Percentiles rank a stretch among this genome's conserved stretches.
Conservation (phyloP, 768 basidiomycete species). For the Podaxis sp. region DNA sequence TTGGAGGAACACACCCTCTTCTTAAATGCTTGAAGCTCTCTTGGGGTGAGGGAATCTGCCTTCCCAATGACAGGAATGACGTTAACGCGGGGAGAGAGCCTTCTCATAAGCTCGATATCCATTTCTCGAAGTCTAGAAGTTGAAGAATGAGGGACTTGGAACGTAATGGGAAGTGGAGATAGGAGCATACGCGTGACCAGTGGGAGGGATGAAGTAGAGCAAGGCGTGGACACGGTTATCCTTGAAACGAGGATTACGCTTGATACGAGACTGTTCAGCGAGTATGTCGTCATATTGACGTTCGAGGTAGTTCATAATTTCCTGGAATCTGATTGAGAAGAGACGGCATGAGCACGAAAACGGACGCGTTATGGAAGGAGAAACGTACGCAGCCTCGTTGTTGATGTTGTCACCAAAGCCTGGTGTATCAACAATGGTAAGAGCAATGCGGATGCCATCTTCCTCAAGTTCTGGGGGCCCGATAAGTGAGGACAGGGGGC, state of each 20-base stretch:
- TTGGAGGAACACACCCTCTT: constrained; percentile 50
- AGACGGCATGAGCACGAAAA: background rate
- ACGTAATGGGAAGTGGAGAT: constrained; percentile 2
- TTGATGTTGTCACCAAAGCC: constrained; percentile 92
- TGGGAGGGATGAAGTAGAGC: constrained; percentile 89
- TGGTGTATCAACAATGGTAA: constrained; percentile 91
- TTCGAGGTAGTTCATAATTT: constrained; percentile 85
- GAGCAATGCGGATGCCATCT: constrained; percentile 85
- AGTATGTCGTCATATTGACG: constrained; percentile 93
- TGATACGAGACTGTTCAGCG: constrained; percentile 85
- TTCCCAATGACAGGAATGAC: constrained; percentile 92
- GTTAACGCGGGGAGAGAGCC: constrained; percentile 87
- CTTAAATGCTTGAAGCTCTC: constrained; percentile 83
- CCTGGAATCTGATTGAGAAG: constrained; percentile 63
- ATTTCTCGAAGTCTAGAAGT: constrained; percentile 72
- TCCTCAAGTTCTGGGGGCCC: constrained; percentile 74
- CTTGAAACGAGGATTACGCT: constrained; percentile 88
- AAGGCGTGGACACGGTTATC: constrained; percentile 89
- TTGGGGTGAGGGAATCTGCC: constrained; percentile 81
- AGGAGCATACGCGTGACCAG: constrained; percentile 72
- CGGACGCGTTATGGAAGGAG: background rate
- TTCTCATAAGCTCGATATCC: constrained; percentile 91
- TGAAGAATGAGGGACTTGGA: constrained; percentile 15
- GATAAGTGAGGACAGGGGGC: background rate
- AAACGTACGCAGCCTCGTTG: constrained; percentile 78